phyloP scores from a whole-genome alignment of 805 yeast genomes.

The Candida nanaspora region DNA sequence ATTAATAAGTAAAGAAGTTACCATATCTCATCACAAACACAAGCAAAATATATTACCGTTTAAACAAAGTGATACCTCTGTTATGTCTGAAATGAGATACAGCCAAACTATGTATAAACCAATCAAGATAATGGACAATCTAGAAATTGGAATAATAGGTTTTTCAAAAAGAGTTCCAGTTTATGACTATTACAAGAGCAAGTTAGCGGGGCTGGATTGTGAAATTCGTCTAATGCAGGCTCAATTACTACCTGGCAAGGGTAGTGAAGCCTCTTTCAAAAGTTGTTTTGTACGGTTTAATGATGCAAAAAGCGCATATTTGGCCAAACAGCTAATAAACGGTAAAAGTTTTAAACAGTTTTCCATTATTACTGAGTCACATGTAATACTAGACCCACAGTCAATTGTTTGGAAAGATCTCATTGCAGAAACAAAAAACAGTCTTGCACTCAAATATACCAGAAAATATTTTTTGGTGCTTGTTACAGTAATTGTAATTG shows the following conservation, averaged over 20 bases:
- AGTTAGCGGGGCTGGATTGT: constrained; percentile 3
- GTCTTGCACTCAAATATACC: constrained; percentile 25
- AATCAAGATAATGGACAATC: constrained; percentile 5
- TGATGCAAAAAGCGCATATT: constrained; percentile 47
- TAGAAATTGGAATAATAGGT: constrained; percentile 13
- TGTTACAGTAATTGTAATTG: constrained; percentile 40
- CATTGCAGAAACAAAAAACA: constrained; percentile 28
- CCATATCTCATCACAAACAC: constrained; percentile 2
- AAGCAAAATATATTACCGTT: background rate
- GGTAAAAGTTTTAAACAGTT: constrained; percentile 35
- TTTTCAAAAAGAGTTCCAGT: constrained; percentile 13
- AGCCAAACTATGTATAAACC: constrained; percentile 13
- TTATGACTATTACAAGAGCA: constrained; percentile 8
- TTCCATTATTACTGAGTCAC: constrained; percentile 6
- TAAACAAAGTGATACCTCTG: too few relatives aligned
- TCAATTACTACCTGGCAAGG: background rate
- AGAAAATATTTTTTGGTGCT: constrained; percentile 39
- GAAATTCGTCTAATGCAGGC: background rate
- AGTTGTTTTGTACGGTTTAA: constrained; percentile 60
- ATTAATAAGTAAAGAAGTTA: constrained; percentile 25
- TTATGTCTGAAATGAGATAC: too few relatives aligned
- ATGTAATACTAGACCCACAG: constrained; percentile 54
- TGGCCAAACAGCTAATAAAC: constrained; percentile 54
- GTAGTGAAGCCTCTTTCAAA: constrained; percentile 15
- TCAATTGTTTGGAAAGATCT: constrained; percentile 68